Base-by-base conservation (phyloP, 306 rosid genomes). In the Malus sieversii region DNA sequence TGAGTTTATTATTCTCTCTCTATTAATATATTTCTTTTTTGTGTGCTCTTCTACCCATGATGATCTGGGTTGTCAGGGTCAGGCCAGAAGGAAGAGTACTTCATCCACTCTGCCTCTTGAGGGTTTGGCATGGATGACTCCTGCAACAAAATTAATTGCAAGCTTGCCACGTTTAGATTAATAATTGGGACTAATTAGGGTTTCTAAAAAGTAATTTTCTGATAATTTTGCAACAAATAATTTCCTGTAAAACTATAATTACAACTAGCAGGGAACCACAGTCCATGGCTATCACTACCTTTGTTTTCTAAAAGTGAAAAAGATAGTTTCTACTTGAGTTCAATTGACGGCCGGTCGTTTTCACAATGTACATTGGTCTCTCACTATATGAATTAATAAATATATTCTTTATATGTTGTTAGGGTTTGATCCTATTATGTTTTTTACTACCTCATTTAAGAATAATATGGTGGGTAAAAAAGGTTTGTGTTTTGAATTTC, bases 51-150 rank as follows among this genome's bases (percentile, higher is more conserved):
- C 45, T 64, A 64, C 68, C 68, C 92, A 79, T 91, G 97, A 79
- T 85, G 92, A 88, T 91, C 87, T 76, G 88, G 88, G 87, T 89
- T 87, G 89, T 89, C 89, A 68, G 98, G 89, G 75, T 92, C 98
- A 70, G 96, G 89, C 99, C 99, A 95, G 77, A 85, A 95, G 71
- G 97, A 77, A 66, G 99, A 89, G 82, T 92, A 95, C 79, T 92
- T 95, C 93, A 95, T 82, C 99, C 99, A 95, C 64, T 95, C 99
- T 70, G 91, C 84, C 80, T 92, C 99, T 84, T 93, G 91, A 35
- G 81, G 87, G 78, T 87, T 91, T 81, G 86, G 30, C 61, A 90
- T 90, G 46, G 96, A 80, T 84, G 97, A 70, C 38, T 90, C 98
- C 99, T 90, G 86, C 76, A 35, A 78, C 19, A 46, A 51, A 73